phyloP scores from a whole-genome alignment of 257 asterid genomes.

The Gynochthodes officinalis region DNA sequence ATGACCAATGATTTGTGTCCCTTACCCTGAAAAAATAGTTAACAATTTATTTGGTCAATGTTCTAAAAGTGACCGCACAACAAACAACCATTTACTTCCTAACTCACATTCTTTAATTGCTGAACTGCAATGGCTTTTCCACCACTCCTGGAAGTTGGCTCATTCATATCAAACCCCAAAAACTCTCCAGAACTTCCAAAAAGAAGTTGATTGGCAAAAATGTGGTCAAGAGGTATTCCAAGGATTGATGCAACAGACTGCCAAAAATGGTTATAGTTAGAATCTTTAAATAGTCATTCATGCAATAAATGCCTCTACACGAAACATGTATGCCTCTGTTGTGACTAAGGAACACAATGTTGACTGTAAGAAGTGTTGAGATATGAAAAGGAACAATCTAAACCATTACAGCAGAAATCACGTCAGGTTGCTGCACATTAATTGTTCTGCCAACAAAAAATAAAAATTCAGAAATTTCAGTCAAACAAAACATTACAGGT shows the following conservation, averaged over 20 bases:
- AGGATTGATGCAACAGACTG: constrained; percentile 86
- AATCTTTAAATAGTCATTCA: neutral
- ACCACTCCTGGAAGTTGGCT: constrained; percentile 90
- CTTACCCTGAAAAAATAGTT: constrained; percentile 38
- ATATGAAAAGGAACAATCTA: neutral
- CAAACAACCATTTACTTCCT: neutral
- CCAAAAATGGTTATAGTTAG: constrained; percentile 18
- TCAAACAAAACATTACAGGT: neutral
- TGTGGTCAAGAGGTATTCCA: constrained; percentile 61
- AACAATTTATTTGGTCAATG: constrained; percentile 3
- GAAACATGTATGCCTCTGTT: neutral
- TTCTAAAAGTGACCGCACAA: constrained; percentile 5
- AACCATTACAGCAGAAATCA: neutral
- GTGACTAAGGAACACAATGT: neutral
- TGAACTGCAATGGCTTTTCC: constrained; percentile 89
- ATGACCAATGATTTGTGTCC: constrained; percentile 70
- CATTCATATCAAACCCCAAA: constrained; percentile 64
- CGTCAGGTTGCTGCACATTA: neutral
- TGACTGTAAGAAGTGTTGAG: neutral
- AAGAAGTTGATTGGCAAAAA: constrained; percentile 74
- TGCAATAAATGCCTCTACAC: neutral
- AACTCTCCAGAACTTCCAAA: constrained; percentile 80
- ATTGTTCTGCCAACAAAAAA: neutral
- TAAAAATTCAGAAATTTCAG: no score
- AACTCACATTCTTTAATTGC: constrained; percentile 69